These are phyloP conservation scores for Gossypium mustelinum DNA, from an alignment of 345 rosid species.

Conservation along the genomic window DNA sequence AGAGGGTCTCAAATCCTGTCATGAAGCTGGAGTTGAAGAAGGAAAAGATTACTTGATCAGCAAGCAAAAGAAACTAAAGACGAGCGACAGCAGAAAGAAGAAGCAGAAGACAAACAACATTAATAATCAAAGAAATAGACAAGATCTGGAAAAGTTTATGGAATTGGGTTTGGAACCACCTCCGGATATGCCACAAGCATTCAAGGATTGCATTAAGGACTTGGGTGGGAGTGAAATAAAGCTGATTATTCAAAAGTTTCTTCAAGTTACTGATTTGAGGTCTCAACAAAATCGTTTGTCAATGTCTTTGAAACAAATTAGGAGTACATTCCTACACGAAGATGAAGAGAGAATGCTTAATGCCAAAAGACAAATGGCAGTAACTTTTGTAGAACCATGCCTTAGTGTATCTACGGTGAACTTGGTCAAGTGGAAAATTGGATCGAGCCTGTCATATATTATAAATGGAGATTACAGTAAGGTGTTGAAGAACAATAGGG, in stretches of 20 bases:
- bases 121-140: not conserved
- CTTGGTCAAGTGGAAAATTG: not conserved
- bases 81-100: no score
- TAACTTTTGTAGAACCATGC: not conserved
- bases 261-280: not conserved
- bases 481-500: not conserved
- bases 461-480: not conserved
- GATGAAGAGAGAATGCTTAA: not conserved
- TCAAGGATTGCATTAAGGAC: not conserved
- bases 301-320: not conserved
- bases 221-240: not conserved
- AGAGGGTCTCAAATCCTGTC: no score
- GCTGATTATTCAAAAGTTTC: not conserved
- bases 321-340: not conserved
- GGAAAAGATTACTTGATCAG: no score
- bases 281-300: not conserved
- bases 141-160: not conserved
- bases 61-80: no score
- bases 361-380: not conserved
- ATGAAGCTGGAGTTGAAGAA: no score
- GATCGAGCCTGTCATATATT: not conserved
- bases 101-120: not conserved
- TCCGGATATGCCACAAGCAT: not conserved
- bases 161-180: not conserved
- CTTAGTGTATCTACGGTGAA: not conserved